Conservation (phyloP, 2,329 filamentous ascomycete genomes). For the Fusarium redolens region DNA sequence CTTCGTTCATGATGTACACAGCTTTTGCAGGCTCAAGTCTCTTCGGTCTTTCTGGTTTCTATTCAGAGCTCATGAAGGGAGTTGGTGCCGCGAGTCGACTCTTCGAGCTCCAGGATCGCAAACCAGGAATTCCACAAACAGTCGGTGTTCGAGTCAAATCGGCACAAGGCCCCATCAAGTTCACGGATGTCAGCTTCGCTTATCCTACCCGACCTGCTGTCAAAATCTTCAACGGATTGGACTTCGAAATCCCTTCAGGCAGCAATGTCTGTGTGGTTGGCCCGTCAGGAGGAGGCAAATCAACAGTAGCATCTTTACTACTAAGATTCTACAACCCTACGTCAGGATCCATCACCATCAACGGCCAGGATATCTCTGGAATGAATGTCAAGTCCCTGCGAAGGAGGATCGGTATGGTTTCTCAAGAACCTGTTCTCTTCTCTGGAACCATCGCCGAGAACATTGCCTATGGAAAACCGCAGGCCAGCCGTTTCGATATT, state of each 20-base stretch:
- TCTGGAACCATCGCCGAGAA: conserved; percentile 88
- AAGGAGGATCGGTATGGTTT: conserved; percentile 92
- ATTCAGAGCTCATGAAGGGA: conserved; percentile 98
- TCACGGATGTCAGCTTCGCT: conserved; percentile 85
- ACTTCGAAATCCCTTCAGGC: conserved; percentile 91
- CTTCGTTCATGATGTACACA: conserved; percentile 98
- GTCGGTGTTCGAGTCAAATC: conserved; percentile 82
- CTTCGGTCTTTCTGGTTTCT: conserved; percentile 94
- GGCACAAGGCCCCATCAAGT: conserved; percentile 88
- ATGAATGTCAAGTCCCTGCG: conserved; percentile 96
- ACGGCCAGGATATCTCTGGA: conserved; percentile 81
- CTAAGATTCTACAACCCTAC: conserved; percentile 92
- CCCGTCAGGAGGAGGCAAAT: conserved; percentile 95
- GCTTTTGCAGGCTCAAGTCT: conserved; percentile 87
- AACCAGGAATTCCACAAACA: conserved; percentile 88
- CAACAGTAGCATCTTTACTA: conserved; percentile 91
- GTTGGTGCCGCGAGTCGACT: conserved; percentile 95
- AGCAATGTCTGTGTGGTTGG: conserved; percentile 97
- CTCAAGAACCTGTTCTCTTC: conserved; percentile 94
- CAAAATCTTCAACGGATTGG: conserved; percentile 86
- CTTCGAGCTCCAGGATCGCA: conserved; percentile 93
- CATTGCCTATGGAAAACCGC: conserved; percentile 89
- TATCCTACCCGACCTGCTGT: conserved; percentile 96
- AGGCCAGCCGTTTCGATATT: conserved; percentile 82
- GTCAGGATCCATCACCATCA: conserved; percentile 80